phyloP scores from a whole-genome alignment of 331 rosid genomes.

The Pyracantha coccinea region DNA sequence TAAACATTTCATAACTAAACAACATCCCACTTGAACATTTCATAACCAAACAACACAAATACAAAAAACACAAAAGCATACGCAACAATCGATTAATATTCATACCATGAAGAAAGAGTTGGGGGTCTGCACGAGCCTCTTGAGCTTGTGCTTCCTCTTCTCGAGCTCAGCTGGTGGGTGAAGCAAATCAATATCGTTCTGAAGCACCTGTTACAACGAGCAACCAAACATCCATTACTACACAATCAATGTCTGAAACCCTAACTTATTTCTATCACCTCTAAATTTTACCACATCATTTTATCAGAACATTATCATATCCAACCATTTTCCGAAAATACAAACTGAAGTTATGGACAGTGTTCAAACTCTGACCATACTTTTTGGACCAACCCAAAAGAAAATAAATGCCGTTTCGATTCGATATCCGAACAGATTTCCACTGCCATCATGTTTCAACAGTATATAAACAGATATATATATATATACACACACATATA shows the following conservation, averaged over 20 bases:
- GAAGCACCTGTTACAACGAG: constrained; percentile 60
- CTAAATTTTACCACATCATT: background rate
- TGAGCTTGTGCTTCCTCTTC: constrained; percentile 87
- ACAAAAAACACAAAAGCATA: too few relatives aligned
- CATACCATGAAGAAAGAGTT: constrained; percentile 90
- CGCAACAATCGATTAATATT: too few relatives aligned
- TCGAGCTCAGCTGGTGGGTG: constrained; percentile 86
- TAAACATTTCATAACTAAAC: too few relatives aligned
- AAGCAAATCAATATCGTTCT: constrained; percentile 76
- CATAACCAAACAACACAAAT: too few relatives aligned
- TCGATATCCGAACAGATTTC: background rate
- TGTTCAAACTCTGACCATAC: background rate
- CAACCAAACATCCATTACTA: background rate
- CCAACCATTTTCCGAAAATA: too few relatives aligned
- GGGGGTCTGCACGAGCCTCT: constrained; percentile 82
- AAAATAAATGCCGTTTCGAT: background rate
- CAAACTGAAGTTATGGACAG: too few relatives aligned
- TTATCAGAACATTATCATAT: background rate
- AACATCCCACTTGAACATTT: too few relatives aligned
- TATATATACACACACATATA: background rate
- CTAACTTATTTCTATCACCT: background rate
- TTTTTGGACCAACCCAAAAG: background rate
- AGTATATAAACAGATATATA: background rate
- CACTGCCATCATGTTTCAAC: background rate
- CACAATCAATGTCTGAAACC: background rate